A percentile compares a stretch with the other conserved stretches of the same genome.
These are phyloP conservation scores for Hygrophila difformis DNA, from an alignment of 257 asterid species.

Conservation along the genomic window DNA sequence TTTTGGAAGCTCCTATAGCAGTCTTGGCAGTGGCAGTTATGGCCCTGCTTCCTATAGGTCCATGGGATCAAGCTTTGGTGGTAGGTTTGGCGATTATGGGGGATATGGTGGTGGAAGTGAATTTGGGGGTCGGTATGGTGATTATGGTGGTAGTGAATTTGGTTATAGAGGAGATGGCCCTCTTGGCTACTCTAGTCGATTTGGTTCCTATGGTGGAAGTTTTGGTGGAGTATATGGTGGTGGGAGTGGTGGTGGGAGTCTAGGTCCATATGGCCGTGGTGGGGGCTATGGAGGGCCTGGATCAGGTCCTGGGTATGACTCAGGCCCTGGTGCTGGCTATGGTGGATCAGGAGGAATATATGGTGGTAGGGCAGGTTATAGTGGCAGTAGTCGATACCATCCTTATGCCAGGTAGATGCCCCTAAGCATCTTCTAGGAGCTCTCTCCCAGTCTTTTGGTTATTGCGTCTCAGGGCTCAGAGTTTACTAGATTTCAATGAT, in stretches of 20 bases:
- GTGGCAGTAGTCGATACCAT: conserved; percentile 91
- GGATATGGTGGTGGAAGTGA: conserved; percentile 66
- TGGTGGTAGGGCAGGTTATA: conserved; percentile 94
- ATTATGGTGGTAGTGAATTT: conserved; percentile 63
- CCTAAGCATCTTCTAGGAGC: conserved; percentile 59
- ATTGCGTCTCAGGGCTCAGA: conserved; percentile 29
- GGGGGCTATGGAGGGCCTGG: conserved; percentile 68
- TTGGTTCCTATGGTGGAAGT: conserved; percentile 54
- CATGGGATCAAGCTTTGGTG: conserved; percentile 61
- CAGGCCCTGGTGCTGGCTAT: conserved; percentile 77
- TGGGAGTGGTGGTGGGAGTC: no score
- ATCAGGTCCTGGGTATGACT: conserved; percentile 65
- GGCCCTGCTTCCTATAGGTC: conserved; percentile 97
- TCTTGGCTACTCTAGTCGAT: conserved; percentile 69
- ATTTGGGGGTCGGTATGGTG: conserved; percentile 78
- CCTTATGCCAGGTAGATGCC: conserved; percentile 82
- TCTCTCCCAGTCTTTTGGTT: conserved; percentile 44
- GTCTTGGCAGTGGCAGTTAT: conserved; percentile 60
- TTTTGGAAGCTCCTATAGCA: conserved; percentile 57
- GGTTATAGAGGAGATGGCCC: conserved; percentile 63
- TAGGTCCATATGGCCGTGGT: not conserved
- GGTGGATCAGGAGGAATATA: conserved; percentile 63
- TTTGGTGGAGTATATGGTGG: conserved; percentile 56
- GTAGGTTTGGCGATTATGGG: conserved; percentile 75
- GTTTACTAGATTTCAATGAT: no score